Percentiles rank a stretch among this genome's conserved stretches.
These are phyloP conservation scores for Rhodosporidiobolus sp. DNA, from an alignment of 768 basidiomycete genomes.

Conservation along the genomic window DNA sequence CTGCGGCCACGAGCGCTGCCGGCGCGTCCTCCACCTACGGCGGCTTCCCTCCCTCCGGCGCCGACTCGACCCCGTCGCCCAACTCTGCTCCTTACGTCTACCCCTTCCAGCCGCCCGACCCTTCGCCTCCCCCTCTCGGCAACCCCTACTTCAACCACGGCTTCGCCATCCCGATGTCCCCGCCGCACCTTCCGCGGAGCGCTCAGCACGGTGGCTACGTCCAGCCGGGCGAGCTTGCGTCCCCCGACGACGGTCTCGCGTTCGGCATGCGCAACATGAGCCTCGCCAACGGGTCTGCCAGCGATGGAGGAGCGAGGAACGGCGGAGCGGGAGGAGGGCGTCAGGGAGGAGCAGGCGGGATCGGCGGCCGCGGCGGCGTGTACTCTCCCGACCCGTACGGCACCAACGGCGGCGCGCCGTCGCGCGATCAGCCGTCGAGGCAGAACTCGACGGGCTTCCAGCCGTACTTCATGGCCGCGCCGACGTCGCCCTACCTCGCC, in stretches of 20 bases:
- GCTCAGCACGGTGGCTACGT: neutral
- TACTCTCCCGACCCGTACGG: conserved; percentile 16
- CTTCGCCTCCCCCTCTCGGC: conserved; percentile 30
- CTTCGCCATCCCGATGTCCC: conserved; percentile 5
- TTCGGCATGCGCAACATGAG: conserved; percentile 25
- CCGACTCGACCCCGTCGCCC: conserved; percentile 7
- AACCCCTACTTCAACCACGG: conserved; percentile 22
- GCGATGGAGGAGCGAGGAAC: neutral
- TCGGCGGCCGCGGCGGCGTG: neutral
- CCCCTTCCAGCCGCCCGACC: conserved; percentile 35
- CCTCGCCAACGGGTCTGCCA: neutral
- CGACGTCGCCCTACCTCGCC: conserved; percentile 16
- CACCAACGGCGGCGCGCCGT: neutral
- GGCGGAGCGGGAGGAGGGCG: neutral
- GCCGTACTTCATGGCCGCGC: conserved; percentile 16
- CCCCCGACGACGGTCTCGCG: conserved; percentile 29
- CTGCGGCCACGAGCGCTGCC: conserved; percentile 1
- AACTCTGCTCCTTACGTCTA: conserved; percentile 22
- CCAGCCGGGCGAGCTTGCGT: neutral
- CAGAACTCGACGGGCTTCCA: conserved; percentile 18
- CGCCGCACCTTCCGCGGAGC: neutral
- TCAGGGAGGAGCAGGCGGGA: neutral
- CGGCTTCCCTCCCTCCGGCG: no score
- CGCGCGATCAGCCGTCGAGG: conserved; percentile 9
- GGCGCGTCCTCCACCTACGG: neutral